Percentiles rank a stretch among this genome's conserved stretches.
phyloP scores from a whole-genome alignment of 176 grass and related monocot species.

The Eleusine indica region DNA sequence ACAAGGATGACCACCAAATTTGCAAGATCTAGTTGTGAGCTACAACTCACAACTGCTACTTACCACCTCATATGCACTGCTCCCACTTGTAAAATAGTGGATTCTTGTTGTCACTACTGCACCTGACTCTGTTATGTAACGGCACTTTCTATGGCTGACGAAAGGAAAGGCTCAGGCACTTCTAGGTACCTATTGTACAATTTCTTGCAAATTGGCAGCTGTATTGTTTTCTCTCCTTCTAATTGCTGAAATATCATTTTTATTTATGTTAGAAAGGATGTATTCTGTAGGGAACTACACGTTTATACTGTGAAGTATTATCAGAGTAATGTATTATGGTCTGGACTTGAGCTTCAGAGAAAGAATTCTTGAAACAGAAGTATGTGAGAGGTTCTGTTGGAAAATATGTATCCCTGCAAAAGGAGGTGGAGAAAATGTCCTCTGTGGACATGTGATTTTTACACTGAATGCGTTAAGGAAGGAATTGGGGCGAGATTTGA shows the following conservation, averaged over 20 bases:
- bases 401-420: too few relatives aligned
- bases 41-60: conserved; percentile 30
- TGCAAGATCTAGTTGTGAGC: conserved; percentile 40
- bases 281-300: background rate
- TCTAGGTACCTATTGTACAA: conserved; percentile 34
- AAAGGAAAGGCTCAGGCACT: background rate
- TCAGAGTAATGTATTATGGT: background rate
- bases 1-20: conserved; percentile 34
- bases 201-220: background rate
- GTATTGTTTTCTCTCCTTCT: too few relatives aligned
- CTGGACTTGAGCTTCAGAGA: background rate
- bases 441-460: background rate
- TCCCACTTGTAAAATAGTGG: conserved; percentile 43
- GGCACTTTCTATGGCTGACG: conserved; percentile 26
- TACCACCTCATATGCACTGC: conserved; percentile 9
- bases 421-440: background rate
- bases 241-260: background rate
- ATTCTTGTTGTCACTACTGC: conserved; percentile 28
- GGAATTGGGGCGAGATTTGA: too few relatives aligned
- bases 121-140: conserved; percentile 12
- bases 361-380: background rate
- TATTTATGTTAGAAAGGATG: background rate
- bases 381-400: background rate
- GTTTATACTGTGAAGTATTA: background rate
- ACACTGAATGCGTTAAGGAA: background rate